Base-by-base conservation (phyloP, 2,329 filamentous ascomycete genomes). In the Periglandula ipomoeae region DNA sequence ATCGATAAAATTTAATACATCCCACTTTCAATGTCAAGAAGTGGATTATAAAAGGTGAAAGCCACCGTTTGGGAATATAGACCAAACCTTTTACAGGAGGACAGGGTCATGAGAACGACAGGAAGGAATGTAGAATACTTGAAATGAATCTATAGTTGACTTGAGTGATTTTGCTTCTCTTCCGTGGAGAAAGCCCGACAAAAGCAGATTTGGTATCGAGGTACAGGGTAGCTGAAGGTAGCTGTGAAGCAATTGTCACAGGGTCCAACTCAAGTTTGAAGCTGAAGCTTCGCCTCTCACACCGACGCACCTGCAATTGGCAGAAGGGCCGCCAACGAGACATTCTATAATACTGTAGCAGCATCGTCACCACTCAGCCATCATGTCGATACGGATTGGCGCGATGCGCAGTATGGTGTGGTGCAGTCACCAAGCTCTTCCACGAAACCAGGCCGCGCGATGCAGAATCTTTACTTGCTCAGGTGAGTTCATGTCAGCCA, bases 361-460 rank as follows among this genome's bases (percentile, higher is more conserved):
- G 3, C 15, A 11, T 11, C 32, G n/a, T 15, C 8, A 15, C 19
- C n/a, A 9, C 13, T 20, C 26, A 23, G 5, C 13, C 34, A 53
- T 27, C 48, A 65, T 62, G 59, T 58, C 54, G 44, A 42, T 57
- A 35, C 58, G 56, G 48, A 50, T 54, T 42, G 55, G 55, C 15
- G 52, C 55, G 51, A 52, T 59, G 56, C 59, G 57, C 22, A 55
- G 56, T 50, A 58, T 70, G 32, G 46, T 60, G 52, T 53, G 53
- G 40, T 51, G 53, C 56, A 56, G 50, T 52, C 32, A 55, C 50
- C 45, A 55, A 58, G 48, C 52, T 54, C 35, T 20, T 34, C 50
- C 49, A 7, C 55, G 50, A 50, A 56, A 54, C 58, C 59, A 57
- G 27, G 49, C 53, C 44, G 42, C 55, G 26, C 37, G 22, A 15